Evolutionary conservation across 2,329 filamentous ascomycete genomes (phyloP), one percentile per base, ranked within the genome.

Genomic region (Elsinoe batatas): DNA sequence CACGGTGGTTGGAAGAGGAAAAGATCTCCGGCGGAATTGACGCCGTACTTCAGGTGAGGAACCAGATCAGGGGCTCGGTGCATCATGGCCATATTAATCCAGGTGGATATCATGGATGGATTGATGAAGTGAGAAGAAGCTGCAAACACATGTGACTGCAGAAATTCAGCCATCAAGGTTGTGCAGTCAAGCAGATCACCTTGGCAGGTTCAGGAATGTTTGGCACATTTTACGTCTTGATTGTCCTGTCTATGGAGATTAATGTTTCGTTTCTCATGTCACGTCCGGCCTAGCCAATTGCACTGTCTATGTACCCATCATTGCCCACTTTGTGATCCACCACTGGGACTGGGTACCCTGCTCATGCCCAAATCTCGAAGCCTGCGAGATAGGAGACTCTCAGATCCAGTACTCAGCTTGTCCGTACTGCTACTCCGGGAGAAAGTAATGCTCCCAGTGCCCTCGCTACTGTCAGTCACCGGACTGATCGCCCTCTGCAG

Each of bases 311-410:
- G 5, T 38, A 18, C 36, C 36, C 7, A n/a, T 38, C 11, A 38
- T 18, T 49, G 44, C 13, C 44, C 20, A 30, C 18, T 15, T 15
- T 2, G 13, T 20, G n/a, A 33, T 22, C 51, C 51, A 6, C 26
- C 36, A 42, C 12, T 22, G 6, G 51, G 37, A 35, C 32, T 26
- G 17, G 51, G 22, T 10, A 22, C 40, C 36, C 47, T 53, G 13
- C 38, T 51, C 11, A 77, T 71, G 36, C 82, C 85, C 5, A 88
- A 70, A 5, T 81, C 79, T 60, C 82, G 78, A 43, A 91, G 71
- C 56, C 82, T 78, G 65, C 82, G 82, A 10, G 87, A 87, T 13
- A 93, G 72, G 13, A 93, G 74, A 56, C 70, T 71, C n/a, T 70
- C 69, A 32, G 68, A 68, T 58, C 88, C 83, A 65, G 79, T 85